Conservation (phyloP, 1,284 basidiomycete species). For the Porodaedalea pini region DNA sequence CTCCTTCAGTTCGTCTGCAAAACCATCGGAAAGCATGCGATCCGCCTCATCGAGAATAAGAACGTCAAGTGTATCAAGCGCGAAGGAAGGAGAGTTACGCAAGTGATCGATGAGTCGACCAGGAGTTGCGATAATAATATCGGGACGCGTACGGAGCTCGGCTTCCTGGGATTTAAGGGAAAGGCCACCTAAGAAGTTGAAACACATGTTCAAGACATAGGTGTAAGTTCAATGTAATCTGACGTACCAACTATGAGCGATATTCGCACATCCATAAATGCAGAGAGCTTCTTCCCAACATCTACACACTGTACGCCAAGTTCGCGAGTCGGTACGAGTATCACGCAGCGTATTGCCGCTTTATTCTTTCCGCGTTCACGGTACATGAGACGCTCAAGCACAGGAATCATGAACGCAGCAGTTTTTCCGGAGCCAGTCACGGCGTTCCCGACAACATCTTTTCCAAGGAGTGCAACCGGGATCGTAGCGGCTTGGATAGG, state of each 20-base stretch:
- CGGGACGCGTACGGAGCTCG: conserved; percentile 80
- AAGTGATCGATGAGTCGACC: conserved; percentile 97
- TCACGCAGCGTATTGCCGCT: conserved; percentile 88
- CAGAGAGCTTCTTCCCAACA: conserved; percentile 81
- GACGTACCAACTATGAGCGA: conserved; percentile 84
- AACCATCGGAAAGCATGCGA: conserved; percentile 96
- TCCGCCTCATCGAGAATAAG: conserved; percentile 97
- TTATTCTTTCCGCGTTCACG: conserved; percentile 82
- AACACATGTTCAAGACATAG: conserved; percentile 11
- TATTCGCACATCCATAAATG: conserved; percentile 86
- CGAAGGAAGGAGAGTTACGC: conserved; percentile 92
- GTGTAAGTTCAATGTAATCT: conserved; percentile 13
- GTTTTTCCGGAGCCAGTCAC: conserved; percentile 98
- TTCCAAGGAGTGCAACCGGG: conserved; percentile 88
- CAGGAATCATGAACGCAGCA: conserved; percentile 92
- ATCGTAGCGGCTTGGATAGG: conserved; percentile 94
- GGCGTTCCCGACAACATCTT: conserved; percentile 92
- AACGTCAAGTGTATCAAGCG: conserved; percentile 89
- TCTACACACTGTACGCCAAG: conserved; percentile 93
- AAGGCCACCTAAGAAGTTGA: conserved; percentile 64
- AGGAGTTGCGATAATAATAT: conserved; percentile 92
- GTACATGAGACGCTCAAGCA: conserved; percentile 88
- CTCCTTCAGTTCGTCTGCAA: conserved; percentile 92
- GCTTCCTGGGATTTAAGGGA: conserved; percentile 90
- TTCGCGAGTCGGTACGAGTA: conserved; percentile 92